Evolutionary conservation across 2,329 filamentous ascomycete species (phyloP).

Genomic region (Myriosclerotinia scirpicola): DNA sequence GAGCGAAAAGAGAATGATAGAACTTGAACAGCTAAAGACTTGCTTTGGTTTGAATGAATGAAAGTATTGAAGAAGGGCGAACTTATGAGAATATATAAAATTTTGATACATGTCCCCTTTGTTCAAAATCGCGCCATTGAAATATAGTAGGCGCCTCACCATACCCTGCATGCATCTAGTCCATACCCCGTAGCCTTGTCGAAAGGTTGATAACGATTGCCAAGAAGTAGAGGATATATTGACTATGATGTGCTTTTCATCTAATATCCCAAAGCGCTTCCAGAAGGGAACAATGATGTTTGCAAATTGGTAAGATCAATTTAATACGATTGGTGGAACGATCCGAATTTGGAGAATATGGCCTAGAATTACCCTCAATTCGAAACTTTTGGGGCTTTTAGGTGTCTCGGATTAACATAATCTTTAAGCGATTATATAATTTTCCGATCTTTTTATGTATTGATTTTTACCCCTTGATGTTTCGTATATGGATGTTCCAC

Average conservation of each 20-base stretch:
- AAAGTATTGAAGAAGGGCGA: background rate
- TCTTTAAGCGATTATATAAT: background rate
- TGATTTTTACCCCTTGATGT: background rate
- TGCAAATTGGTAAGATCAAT: background rate
- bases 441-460: no score
- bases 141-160: background rate
- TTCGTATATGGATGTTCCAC: background rate
- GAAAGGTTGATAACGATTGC: background rate
- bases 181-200: background rate
- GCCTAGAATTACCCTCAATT: background rate
- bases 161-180: background rate
- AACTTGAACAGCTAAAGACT: slow-evolving; percentile 10
- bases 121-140: background rate
- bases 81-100: background rate
- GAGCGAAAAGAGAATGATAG: slow-evolving; percentile 17
- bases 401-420: slow-evolving; percentile 7
- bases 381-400: background rate
- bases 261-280: slow-evolving; percentile 1
- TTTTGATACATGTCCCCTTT: background rate
- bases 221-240: slow-evolving; percentile 21
- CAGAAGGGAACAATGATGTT: background rate
- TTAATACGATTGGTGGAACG: background rate
- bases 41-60: slow-evolving; percentile 11
- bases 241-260: slow-evolving; percentile 1
- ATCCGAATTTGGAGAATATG: background rate